These are phyloP conservation scores for Pseudohalonectria lignicola DNA, from an alignment of 2,329 filamentous ascomycete species.

Conservation along the genomic window DNA sequence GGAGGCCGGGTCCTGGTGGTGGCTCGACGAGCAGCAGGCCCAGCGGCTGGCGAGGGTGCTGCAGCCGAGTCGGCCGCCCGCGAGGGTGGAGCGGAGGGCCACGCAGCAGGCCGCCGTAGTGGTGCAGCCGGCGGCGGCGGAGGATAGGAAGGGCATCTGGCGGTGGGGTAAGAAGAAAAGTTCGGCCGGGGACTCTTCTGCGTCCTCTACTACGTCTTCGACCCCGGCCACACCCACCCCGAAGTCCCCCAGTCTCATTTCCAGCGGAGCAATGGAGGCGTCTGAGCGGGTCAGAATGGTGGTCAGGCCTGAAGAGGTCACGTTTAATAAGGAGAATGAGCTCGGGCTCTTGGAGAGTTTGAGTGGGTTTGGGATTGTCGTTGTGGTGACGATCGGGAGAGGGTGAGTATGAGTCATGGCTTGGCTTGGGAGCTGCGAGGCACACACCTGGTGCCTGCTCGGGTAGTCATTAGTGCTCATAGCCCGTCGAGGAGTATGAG, in stretches of 20 bases:
- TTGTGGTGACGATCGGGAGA: slow-evolving; percentile 21
- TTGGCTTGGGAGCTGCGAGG: too few species aligned
- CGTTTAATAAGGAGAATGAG: slow-evolving; percentile 38
- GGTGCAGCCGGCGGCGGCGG: slow-evolving; percentile 18
- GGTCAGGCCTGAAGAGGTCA: slow-evolving; percentile 32
- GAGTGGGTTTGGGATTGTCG: slow-evolving; percentile 37
- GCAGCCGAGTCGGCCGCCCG: slow-evolving; percentile 21
- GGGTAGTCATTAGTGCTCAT: too few species aligned
- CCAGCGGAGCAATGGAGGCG: slow-evolving; percentile 5
- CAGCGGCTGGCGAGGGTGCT: slow-evolving; percentile 30
- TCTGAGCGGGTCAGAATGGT: slow-evolving; percentile 23
- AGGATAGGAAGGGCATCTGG: slow-evolving; percentile 23
- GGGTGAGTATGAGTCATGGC: too few species aligned
- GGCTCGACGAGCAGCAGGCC: slow-evolving; percentile 33
- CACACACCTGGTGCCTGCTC: too few species aligned
- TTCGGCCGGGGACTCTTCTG: slow-evolving; percentile 3
- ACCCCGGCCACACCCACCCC: neutral
- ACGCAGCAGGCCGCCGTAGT: slow-evolving; percentile 19
- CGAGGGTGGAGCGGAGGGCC: slow-evolving; percentile 14
- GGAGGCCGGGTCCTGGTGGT: slow-evolving; percentile 25
- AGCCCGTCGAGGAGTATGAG: too few species aligned
- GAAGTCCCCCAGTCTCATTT: neutral
- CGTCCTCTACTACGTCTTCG: slow-evolving; percentile 6
- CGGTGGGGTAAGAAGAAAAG: slow-evolving; percentile 16
- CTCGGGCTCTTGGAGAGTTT: slow-evolving; percentile 40